Conservation (phyloP, 2,329 filamentous ascomycete genomes). For the Aspergillus ochraceoroseus region DNA sequence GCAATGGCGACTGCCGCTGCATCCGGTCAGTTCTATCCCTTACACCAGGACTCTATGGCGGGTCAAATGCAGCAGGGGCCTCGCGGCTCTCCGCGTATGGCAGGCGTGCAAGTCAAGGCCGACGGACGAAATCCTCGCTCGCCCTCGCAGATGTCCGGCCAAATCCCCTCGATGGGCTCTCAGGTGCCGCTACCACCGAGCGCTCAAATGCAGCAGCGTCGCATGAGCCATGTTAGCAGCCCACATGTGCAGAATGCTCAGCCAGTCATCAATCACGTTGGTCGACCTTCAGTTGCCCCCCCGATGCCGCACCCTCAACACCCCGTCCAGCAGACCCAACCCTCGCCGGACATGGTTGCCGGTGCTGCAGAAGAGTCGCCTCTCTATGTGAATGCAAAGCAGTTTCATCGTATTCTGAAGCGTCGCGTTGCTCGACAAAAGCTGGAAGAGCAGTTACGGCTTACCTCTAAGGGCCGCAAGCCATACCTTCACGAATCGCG, state of each 20-base stretch:
- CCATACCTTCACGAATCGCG: constrained; percentile 95
- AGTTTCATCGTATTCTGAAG: constrained; percentile 96
- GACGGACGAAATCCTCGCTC: constrained; percentile 74
- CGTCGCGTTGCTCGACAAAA: constrained; percentile 87
- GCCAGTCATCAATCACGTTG: constrained; percentile 67
- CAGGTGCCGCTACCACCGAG: constrained; percentile 51
- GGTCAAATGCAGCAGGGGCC: constrained; percentile 53
- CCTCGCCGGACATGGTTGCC: constrained; percentile 74
- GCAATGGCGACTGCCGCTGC: constrained; percentile 93
- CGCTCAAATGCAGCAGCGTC: constrained; percentile 58
- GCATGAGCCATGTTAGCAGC: constrained; percentile 71
- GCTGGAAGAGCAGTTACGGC: constrained; percentile 81
- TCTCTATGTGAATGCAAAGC: constrained; percentile 96
- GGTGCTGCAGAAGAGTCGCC: constrained; percentile 80
- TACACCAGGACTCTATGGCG: constrained; percentile 66
- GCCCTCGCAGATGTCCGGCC: constrained; percentile 63
- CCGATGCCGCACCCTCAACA: constrained; percentile 53
- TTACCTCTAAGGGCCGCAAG: constrained; percentile 93
- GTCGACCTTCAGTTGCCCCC: constrained; percentile 50
- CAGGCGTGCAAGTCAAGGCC: constrained; percentile 62
- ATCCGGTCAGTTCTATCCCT: constrained; percentile 73
- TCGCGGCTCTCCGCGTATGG: constrained; percentile 70
- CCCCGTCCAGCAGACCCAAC: constrained; percentile 60
- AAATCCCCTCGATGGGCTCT: constrained; percentile 49
- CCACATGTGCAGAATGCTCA: constrained; percentile 69